Evolutionary conservation across 768 basidiomycete genomes (phyloP).

Genomic region (Pholiota microspora): DNA sequence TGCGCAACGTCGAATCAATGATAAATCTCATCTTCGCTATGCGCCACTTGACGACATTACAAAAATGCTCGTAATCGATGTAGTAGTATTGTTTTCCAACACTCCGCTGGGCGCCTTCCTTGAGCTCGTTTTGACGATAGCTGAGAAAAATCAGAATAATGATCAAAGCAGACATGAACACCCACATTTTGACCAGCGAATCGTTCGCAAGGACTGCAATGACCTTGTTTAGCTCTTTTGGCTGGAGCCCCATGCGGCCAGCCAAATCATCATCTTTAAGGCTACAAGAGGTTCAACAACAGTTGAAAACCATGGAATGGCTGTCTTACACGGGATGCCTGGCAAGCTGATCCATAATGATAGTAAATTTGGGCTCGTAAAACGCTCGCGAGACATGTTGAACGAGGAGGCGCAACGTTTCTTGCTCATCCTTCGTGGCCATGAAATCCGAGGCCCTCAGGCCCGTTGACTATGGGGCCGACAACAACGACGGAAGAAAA

Average conservation of each 20-base stretch:
- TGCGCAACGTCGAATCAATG: slow-evolving; percentile 87
- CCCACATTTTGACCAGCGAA: slow-evolving; percentile 76
- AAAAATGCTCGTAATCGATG: slow-evolving; percentile 93
- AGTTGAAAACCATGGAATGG: slow-evolving; percentile 8
- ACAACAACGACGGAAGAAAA: slow-evolving; percentile 1
- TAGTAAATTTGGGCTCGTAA: slow-evolving; percentile 89
- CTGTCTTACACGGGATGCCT: slow-evolving; percentile 91
- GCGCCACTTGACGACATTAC: slow-evolving; percentile 97
- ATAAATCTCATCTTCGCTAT: slow-evolving; percentile 88
- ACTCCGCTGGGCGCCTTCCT: slow-evolving; percentile 85
- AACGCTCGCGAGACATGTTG: slow-evolving; percentile 93
- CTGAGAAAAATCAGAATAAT: slow-evolving; percentile 33
- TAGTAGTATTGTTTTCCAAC: slow-evolving; percentile 93
- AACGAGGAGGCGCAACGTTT: slow-evolving; percentile 81
- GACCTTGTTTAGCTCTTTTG: slow-evolving; percentile 88
- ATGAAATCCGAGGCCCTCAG: slow-evolving; percentile 29
- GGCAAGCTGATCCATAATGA: slow-evolving; percentile 92
- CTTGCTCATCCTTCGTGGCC: slow-evolving; percentile 78
- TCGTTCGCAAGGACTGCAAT: slow-evolving; percentile 81
- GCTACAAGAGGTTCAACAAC: slow-evolving; percentile 42
- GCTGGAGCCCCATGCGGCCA: slow-evolving; percentile 84
- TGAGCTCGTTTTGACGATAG: slow-evolving; percentile 88
- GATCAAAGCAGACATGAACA: slow-evolving; percentile 6
- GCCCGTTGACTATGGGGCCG: slow-evolving; percentile 5
- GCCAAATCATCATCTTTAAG: slow-evolving; percentile 93